Evolutionary conservation across 2,329 filamentous ascomycete species (phyloP).

Genomic region (Calonectria naviculata): DNA sequence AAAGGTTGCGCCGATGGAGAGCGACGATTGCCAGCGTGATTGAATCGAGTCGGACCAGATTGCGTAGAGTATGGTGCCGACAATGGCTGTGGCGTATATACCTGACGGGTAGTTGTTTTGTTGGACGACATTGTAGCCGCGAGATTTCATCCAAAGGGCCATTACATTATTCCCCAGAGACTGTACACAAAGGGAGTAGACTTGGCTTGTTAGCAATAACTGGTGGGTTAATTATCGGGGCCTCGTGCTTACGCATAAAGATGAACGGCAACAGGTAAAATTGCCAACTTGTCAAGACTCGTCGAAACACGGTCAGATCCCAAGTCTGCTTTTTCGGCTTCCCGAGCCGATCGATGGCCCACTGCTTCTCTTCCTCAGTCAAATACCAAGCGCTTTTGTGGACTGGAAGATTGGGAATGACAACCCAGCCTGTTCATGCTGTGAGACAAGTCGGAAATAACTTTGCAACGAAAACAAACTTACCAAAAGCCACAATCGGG

Average conservation of each 20-base stretch:
- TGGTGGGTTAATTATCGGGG: too few species aligned
- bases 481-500: conserved; percentile 53
- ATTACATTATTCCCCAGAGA: neutral
- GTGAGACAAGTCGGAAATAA: neutral
- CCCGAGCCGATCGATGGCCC: conserved; percentile 7
- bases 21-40: neutral
- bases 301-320: conserved; percentile 10
- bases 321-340: neutral
- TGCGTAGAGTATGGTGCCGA: neutral
- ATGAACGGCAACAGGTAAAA: conserved; percentile 12
- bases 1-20: neutral
- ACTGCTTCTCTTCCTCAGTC: conserved; percentile 8
- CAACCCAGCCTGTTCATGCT: neutral
- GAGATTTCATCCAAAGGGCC: neutral
- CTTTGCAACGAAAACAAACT: neutral
- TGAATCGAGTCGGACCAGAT: neutral
- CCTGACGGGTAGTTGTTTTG: neutral
- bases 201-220: neutral
- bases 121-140: neutral
- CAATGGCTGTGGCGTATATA: neutral
- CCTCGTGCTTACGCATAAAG: conserved; percentile 15
- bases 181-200: neutral
- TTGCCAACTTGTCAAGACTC: conserved; percentile 14
- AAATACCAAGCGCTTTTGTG: conserved; percentile 10
- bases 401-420: conserved; percentile 7